Percentiles rank a stretch among this genome's conserved stretches.
Conservation (phyloP, 2,329 filamentous ascomycete genomes). For the Bipolaris gigantea region DNA sequence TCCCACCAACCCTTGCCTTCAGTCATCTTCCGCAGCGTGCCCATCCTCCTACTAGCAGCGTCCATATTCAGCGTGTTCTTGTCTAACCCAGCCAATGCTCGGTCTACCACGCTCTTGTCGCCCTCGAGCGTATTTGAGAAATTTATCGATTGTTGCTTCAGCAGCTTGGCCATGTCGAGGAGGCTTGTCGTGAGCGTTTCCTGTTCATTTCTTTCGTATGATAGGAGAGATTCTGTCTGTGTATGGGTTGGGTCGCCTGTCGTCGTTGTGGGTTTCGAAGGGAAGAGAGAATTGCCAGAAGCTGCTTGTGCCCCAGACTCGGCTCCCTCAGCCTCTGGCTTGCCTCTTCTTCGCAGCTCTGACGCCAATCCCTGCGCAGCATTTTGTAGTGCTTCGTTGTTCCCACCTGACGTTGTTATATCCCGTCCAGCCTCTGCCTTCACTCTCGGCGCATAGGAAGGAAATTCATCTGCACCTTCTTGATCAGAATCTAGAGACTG, state of each 20-base stretch:
- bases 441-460: conserved; percentile 48
- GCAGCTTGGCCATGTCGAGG: conserved; percentile 73
- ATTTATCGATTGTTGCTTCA: conserved; percentile 73
- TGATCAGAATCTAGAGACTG: conserved; percentile 45
- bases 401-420: conserved; percentile 28
- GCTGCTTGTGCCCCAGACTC: conserved; percentile 26
- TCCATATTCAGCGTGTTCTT: conserved; percentile 76
- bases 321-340: conserved; percentile 20
- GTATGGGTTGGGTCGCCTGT: conserved; percentile 32
- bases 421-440: conserved; percentile 39
- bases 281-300: conserved; percentile 47
- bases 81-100: conserved; percentile 74
- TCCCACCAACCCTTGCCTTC: conserved; percentile 90
- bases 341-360: conserved; percentile 38
- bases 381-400: conserved; percentile 38
- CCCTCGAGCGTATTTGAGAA: conserved; percentile 75
- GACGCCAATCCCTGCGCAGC: conserved; percentile 41
- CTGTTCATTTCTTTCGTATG: conserved; percentile 78
- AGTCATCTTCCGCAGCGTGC: conserved; percentile 73
- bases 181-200: conserved; percentile 80
- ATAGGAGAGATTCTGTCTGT: conserved; percentile 67
- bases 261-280: conserved; percentile 34
- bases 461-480: conserved; percentile 48
- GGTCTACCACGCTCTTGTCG: conserved; percentile 70
- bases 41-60: conserved; percentile 75